These are phyloP conservation scores for Dendrocalamus latiflorus DNA, from an alignment of 202 grass and related monocot genomes.

Conservation along the genomic window DNA sequence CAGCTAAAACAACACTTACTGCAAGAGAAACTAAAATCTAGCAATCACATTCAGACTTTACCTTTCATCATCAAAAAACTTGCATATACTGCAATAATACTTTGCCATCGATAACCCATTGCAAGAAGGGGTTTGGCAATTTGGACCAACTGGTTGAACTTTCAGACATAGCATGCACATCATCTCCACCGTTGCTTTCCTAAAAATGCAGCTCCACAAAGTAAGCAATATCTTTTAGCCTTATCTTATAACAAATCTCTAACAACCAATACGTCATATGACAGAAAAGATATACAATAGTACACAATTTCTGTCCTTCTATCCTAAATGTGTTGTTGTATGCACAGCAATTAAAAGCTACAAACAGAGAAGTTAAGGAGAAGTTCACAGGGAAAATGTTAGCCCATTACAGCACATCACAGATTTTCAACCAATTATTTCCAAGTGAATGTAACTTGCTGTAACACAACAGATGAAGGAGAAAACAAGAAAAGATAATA, in stretches of 20 bases:
- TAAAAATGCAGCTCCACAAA: slow-evolving; percentile 33
- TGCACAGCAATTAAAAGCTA: background rate
- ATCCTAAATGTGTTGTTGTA: background rate
- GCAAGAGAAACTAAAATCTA: background rate
- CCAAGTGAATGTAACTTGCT: background rate
- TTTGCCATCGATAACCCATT: slow-evolving; percentile 77
- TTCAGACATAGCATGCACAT: slow-evolving; percentile 93
- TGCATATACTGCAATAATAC: slow-evolving; percentile 91
- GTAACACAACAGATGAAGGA: background rate
- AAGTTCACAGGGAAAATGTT: background rate
- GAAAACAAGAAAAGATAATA: background rate
- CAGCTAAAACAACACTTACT: background rate
- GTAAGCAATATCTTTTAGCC: slow-evolving; percentile 11
- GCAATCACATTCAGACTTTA: slow-evolving; percentile 21
- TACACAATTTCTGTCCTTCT: background rate
- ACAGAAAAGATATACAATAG: background rate
- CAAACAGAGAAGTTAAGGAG: background rate
- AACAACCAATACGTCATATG: background rate
- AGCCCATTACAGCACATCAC: background rate
- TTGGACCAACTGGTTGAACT: slow-evolving; percentile 78
- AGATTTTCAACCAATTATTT: background rate
- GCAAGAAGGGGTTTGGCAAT: slow-evolving; percentile 66
- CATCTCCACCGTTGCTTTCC: slow-evolving; percentile 84
- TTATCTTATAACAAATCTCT: background rate
- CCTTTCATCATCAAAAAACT: slow-evolving; percentile 99